Conservation (phyloP, 768 basidiomycete genomes). For the Russula griseocarnosa region DNA sequence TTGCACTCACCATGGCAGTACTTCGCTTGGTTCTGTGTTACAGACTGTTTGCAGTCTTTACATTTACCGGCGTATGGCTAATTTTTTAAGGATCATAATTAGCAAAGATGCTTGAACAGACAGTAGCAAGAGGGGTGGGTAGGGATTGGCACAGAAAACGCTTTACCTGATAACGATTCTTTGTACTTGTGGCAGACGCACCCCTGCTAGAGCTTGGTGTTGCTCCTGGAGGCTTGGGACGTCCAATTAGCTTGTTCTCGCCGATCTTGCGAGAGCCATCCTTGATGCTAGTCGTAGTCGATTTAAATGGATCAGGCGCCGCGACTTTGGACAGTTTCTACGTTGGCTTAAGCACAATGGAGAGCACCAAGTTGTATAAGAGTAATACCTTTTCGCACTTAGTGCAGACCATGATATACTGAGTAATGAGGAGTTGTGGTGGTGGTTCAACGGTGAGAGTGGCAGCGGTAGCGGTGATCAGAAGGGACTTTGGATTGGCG, state of each 20-base stretch:
- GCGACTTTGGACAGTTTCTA: conserved; percentile 90
- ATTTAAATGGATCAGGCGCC: conserved; percentile 81
- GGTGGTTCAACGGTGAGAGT: not conserved
- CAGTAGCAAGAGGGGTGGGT: not conserved
- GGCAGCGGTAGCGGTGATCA: no score
- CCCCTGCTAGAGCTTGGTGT: conserved; percentile 24
- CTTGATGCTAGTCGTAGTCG: conserved; percentile 70
- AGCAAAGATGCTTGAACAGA: conserved; percentile 24
- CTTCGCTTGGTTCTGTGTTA: conserved; percentile 83
- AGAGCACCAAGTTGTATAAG: conserved; percentile 7
- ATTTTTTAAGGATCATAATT: not conserved
- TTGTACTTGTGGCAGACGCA: conserved; percentile 49
- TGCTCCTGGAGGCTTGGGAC: conserved; percentile 39
- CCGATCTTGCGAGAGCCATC: conserved; percentile 76
- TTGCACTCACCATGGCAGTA: conserved; percentile 94
- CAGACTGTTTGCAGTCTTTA: conserved; percentile 80
- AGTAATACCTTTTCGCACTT: conserved; percentile 68
- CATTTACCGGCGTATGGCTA: conserved; percentile 86
- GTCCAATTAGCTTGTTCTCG: conserved; percentile 76
- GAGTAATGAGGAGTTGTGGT: no score
- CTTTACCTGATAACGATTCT: conserved; percentile 69
- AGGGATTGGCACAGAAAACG: conserved; percentile 29
- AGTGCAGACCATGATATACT: conserved; percentile 68
- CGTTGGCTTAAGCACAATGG: conserved; percentile 30
- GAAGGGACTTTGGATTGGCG: no score